Evolutionary conservation across 208 protist genomes (phyloP).

Genomic region (Crithidia sp.): DNA sequence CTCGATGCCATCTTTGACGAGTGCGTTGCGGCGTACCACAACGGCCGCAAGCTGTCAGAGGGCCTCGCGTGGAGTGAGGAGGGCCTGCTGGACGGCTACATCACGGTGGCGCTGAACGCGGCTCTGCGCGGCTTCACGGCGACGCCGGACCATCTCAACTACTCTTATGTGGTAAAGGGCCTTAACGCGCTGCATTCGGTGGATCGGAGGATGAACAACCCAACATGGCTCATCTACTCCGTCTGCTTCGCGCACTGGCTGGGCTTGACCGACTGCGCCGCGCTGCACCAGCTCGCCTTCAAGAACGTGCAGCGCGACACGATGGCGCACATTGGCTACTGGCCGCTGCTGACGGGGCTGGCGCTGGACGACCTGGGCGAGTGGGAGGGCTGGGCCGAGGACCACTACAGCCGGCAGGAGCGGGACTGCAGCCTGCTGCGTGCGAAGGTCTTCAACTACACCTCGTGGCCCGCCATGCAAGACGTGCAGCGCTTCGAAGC

Average conservation of each 20-base stretch:
- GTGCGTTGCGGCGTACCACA: slow-evolving; percentile 55
- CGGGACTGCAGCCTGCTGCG: slow-evolving; percentile 79
- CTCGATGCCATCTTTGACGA: slow-evolving; percentile 49
- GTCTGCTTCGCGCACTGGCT: slow-evolving; percentile 73
- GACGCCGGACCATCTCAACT: slow-evolving; percentile 24
- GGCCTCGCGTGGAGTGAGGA: slow-evolving; percentile 84
- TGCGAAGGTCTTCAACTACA: slow-evolving; percentile 82
- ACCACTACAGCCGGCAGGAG: slow-evolving; percentile 59
- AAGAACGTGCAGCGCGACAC: slow-evolving; percentile 89
- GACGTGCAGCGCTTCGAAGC: slow-evolving; percentile 76
- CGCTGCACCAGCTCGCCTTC: slow-evolving; percentile 78
- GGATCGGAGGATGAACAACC: slow-evolving; percentile 80
- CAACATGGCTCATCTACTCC: slow-evolving; percentile 77
- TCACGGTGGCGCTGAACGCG: slow-evolving; percentile 74
- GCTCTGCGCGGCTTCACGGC: slow-evolving; percentile 65
- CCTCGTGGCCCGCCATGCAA: slow-evolving; percentile 84
- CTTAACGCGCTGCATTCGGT: slow-evolving; percentile 58
- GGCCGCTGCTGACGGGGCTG: slow-evolving; percentile 65
- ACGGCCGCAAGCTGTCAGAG: slow-evolving; percentile 54
- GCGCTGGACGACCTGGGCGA: slow-evolving; percentile 57
- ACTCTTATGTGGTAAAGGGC: slow-evolving; percentile 47
- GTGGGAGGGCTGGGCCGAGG: slow-evolving; percentile 61
- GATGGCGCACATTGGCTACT: slow-evolving; percentile 90
- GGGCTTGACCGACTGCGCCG: slow-evolving; percentile 63
- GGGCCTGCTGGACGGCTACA: slow-evolving; percentile 83